Conservation (phyloP, 495 filamentous ascomycete genomes). For the Lepidopterella palustris region DNA sequence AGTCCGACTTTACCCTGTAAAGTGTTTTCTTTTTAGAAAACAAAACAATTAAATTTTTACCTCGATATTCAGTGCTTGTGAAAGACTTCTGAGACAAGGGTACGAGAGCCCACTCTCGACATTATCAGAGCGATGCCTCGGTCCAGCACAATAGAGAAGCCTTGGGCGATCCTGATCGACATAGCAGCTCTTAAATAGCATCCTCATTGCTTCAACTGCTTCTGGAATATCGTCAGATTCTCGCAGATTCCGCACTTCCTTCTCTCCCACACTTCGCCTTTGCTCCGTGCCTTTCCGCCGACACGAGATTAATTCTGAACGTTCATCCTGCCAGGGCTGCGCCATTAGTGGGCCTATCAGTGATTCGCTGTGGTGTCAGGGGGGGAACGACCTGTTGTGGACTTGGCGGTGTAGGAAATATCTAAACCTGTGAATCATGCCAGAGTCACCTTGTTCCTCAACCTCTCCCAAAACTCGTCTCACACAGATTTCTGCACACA, state of each 20-base stretch:
- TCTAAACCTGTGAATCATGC: neutral
- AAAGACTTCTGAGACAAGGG: neutral
- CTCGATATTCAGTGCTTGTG: neutral
- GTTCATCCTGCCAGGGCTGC: neutral
- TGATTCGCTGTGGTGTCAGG: neutral
- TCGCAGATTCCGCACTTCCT: neutral
- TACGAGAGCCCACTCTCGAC: neutral
- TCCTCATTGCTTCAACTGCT: neutral
- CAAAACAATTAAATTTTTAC: neutral
- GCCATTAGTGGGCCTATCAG: neutral
- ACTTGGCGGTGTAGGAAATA: neutral
- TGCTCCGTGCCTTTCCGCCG: neutral
- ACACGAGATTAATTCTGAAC: neutral
- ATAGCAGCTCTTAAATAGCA: neutral
- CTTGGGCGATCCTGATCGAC: neutral
- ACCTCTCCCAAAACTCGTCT: constrained; percentile 34
- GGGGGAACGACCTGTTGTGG: neutral
- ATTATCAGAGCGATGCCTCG: neutral
- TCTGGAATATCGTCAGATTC: neutral
- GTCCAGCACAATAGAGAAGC: neutral
- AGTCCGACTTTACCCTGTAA: too few relatives aligned
- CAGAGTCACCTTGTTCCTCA: neutral
- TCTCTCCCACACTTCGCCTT: neutral
- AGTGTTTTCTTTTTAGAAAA: too few relatives aligned
- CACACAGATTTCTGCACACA: constrained; percentile 48